Conservation (phyloP, 768 basidiomycete species). For the Calocera viscosa region DNA sequence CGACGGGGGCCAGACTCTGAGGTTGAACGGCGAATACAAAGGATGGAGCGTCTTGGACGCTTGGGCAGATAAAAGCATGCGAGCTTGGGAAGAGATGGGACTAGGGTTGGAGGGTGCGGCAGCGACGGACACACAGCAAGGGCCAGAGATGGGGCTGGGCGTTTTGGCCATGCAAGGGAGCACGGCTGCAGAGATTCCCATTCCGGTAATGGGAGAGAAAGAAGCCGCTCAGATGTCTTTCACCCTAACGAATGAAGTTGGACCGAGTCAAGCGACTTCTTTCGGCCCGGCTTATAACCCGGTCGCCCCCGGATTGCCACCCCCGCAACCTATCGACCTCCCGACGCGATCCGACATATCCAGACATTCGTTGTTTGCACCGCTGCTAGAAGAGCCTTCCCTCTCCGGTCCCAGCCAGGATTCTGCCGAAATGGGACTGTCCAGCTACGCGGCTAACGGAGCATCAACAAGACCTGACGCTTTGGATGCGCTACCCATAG, state of each 20-base stretch:
- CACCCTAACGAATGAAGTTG: not conserved
- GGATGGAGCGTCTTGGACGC: slow-evolving; percentile 91
- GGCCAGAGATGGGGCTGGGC: not conserved
- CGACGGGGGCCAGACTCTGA: slow-evolving; percentile 55
- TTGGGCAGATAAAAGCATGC: slow-evolving; percentile 79
- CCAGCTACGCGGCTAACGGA: no score
- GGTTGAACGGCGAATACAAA: slow-evolving; percentile 71
- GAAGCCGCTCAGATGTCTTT: not conserved
- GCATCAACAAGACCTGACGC: no score
- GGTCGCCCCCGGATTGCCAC: not conserved
- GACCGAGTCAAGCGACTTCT: not conserved
- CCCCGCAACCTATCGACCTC: slow-evolving; percentile 12
- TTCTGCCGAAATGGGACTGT: no score
- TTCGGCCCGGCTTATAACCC: not conserved
- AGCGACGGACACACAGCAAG: slow-evolving; percentile 14
- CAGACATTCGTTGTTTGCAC: not conserved
- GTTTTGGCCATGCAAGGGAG: not conserved
- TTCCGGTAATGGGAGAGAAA: not conserved
- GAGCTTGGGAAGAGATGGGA: slow-evolving; percentile 75
- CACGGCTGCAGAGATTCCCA: slow-evolving; percentile 3
- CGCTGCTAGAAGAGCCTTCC: not conserved
- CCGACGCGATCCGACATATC: slow-evolving; percentile 10
- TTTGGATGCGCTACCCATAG: no score
- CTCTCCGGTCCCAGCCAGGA: no score
- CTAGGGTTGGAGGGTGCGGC: slow-evolving; percentile 41